Evolutionary conservation across 2,329 filamentous ascomycete genomes (phyloP), one percentile per base, ranked within the genome.

Genomic region (Trematosphaeria pertusa): DNA sequence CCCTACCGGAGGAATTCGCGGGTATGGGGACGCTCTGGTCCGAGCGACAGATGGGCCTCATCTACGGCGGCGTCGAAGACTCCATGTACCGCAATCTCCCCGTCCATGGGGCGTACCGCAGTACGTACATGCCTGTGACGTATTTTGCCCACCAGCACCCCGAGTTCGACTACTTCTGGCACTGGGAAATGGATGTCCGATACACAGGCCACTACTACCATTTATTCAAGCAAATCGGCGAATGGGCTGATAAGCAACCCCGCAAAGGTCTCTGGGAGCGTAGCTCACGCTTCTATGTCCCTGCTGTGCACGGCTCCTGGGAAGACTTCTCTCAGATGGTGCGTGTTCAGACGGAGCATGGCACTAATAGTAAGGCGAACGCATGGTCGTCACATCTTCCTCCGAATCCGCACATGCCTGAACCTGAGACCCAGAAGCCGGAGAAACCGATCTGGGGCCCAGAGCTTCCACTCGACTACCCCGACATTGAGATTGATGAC

Each of bases 111-210:
- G 78, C 73, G 1, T 82, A 82, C 71, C 82, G 88, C 41, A 92
- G 90, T 43, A 84, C 94, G 8, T 91, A 91, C 62, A 96, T 97
- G 90, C 91, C 92, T 0, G 86, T 97, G 77, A 92, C 97, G 65
- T 89, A 93, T 71, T 97, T 97, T 69, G 89, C 92, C 5, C 86
- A 92, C 64, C 82, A 85, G 61, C 91, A 96, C 71, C 88, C 89
- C 1, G 91, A 96, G 69, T 96, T 92, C 65, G 90, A 95, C 37
- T 89, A 86, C 73, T 91, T 91, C 72, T 96, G 91, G 91, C 89
- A 96, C 58, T 95, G 91, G 89, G 91, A 96, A 71, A 93, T 96
- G 87, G 91, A 96, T 63, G 85, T 92, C 34, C 86, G 91, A 21
- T 96, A 95, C 70, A 94, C 88, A 0, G 91, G 91, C 26, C 91